Evolutionary conservation across 2,329 filamentous ascomycete genomes (phyloP).

Genomic region (Aureobasidium subglaciale): DNA sequence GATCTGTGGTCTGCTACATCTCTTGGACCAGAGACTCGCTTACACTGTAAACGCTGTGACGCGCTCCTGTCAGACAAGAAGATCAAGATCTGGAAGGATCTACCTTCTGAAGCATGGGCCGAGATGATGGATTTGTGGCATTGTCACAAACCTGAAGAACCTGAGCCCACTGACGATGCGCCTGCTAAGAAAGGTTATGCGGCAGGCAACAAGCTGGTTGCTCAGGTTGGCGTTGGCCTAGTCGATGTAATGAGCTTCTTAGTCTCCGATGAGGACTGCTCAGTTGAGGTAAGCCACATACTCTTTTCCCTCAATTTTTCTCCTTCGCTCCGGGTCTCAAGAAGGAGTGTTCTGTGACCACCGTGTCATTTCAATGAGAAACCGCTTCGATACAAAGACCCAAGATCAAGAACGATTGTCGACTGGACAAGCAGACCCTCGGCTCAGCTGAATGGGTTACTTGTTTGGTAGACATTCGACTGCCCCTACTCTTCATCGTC

Average conservation of each 20-base stretch:
- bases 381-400: slow-evolving; percentile 30
- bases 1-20: slow-evolving; percentile 39
- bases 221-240: slow-evolving; percentile 61
- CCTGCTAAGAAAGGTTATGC: slow-evolving; percentile 64
- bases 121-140: slow-evolving; percentile 99
- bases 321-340: slow-evolving; percentile 23
- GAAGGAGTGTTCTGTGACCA: slow-evolving; percentile 30
- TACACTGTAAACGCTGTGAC: slow-evolving; percentile 26
- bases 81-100: slow-evolving; percentile 70
- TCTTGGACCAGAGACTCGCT: slow-evolving; percentile 22
- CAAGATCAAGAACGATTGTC: slow-evolving; percentile 23
- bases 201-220: slow-evolving; percentile 66
- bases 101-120: slow-evolving; percentile 95
- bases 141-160: slow-evolving; percentile 79
- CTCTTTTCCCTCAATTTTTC: slow-evolving; percentile 9
- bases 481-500: slow-evolving; percentile 27
- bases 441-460: slow-evolving; percentile 16
- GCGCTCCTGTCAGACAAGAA: slow-evolving; percentile 23
- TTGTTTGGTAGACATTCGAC: slow-evolving; percentile 19
- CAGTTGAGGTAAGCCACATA: slow-evolving; percentile 36
- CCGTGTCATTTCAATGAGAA: slow-evolving; percentile 24
- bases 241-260: slow-evolving; percentile 76
- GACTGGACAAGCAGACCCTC: slow-evolving; percentile 10
- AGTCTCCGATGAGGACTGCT: slow-evolving; percentile 60
- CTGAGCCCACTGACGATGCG: slow-evolving; percentile 42